Evolutionary conservation across 305 asterid genomes (phyloP), one percentile per base, ranked within the genome.

Genomic region (Stenogyne calaminthoides): DNA sequence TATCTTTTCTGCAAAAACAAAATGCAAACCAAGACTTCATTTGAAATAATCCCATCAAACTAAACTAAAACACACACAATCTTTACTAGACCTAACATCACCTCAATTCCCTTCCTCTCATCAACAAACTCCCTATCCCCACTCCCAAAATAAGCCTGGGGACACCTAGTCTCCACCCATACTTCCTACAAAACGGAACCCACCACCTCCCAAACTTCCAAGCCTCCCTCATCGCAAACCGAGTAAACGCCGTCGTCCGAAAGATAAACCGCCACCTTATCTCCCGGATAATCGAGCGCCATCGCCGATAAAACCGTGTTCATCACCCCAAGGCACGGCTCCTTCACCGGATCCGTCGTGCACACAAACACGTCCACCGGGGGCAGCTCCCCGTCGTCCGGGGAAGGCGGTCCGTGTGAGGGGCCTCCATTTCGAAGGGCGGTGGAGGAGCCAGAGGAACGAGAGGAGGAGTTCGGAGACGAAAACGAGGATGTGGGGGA

Each of bases 211-310:
- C 93, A 9, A 91, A 91, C 52, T 82, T 83, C 59, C 87, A 87
- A 1, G 97, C 90, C 65, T 84, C 88, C 0, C 82, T 82, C 85
- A 89, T 80, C 7, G 96, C 96, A 44, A 79, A 80, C 2, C 87
- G 83, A 2, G 90, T 91, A 54, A 87, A 80, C 20, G 83, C 95
- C 93, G 9, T 90, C 96, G 34, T 90, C 95, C 0, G 96, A 90
- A 20, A 90, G 59, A 49, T 91, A 91, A 34, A 91, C 84, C 14
- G 90, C 86, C 2, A 88, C 44, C 83, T 81, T 85, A 15, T 81
- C 82, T 3, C 78, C 60, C 12, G 87, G 88, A 65, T 86, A 86
- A 34, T 86, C 87, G 16, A 84, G 42, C 5, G 87, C 84, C 85
- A 86, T 73, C 0, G 82, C 79, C 19, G 88, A 86, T 57, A 86